A percentile compares a stretch with the other conserved stretches of the same genome.
Evolutionary conservation across 352 stramenopile species (phyloP).

Genomic region (Blastocystis sp.): DNA sequence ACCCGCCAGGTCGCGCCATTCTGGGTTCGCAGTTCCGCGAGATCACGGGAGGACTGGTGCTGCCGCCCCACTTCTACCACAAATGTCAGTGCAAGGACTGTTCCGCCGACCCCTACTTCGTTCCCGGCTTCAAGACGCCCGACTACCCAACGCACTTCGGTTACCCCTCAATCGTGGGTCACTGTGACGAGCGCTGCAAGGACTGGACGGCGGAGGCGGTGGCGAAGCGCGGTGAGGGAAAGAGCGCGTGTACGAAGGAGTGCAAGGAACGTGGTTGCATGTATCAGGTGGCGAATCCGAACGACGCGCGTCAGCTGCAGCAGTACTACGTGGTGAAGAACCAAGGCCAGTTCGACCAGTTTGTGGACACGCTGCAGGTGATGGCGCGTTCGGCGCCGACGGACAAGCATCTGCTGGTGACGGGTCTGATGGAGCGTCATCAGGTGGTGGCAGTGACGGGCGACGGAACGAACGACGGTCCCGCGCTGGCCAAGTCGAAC

Average conservation of each 20-base stretch:
- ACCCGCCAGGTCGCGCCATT: conserved; percentile 68
- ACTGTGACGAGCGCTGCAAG: conserved; percentile 6
- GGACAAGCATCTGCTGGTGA: conserved; percentile 90
- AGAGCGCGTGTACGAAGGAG: conserved; percentile 25
- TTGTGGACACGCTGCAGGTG: conserved; percentile 70
- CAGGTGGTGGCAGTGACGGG: conserved; percentile 92
- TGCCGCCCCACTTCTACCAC: conserved; percentile 53
- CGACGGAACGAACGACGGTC: conserved; percentile 96
- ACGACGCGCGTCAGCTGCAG: conserved; percentile 31
- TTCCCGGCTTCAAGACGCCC: conserved; percentile 56
- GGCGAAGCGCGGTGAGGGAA: neutral
- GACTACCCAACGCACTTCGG: conserved; percentile 59
- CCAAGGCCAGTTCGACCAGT: conserved; percentile 59
- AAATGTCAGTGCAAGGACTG: conserved; percentile 54
- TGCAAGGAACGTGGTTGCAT: conserved; percentile 49
- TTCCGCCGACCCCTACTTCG: conserved; percentile 75
- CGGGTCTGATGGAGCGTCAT: conserved; percentile 63
- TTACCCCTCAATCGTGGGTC: conserved; percentile 41
- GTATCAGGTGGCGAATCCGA: conserved; percentile 23
- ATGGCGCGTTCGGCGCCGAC: conserved; percentile 83
- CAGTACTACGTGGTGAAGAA: conserved; percentile 34
- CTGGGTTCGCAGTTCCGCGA: conserved; percentile 80
- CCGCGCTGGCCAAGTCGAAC: conserved; percentile 75
- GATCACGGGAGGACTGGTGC: conserved; percentile 58
- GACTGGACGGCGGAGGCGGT: conserved; percentile 12